These are phyloP conservation scores for Lipomyces mesembrius DNA, from an alignment of 805 yeast genomes.

Conservation along the genomic window DNA sequence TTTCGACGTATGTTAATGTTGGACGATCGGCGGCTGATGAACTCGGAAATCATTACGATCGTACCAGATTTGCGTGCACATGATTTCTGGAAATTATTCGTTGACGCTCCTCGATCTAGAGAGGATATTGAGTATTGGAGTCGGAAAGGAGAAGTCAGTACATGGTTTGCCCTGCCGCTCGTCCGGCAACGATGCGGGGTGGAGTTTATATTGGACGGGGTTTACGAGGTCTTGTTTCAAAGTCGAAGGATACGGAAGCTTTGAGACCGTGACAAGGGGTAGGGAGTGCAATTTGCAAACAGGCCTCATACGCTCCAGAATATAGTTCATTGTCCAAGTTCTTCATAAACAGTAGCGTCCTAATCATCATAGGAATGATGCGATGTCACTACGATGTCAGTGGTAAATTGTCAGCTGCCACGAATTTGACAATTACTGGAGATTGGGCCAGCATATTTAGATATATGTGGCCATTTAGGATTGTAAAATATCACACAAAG, in stretches of 20 bases:
- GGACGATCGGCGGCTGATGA: conserved; percentile 64
- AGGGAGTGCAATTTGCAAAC: not conserved
- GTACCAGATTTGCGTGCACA: conserved; percentile 70
- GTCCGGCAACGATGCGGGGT: conserved; percentile 87
- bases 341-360: too few species aligned
- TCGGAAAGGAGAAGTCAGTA: conserved; percentile 84
- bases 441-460: too few species aligned
- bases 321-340: too few species aligned
- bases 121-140: conserved; percentile 89
- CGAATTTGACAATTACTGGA: too few species aligned
- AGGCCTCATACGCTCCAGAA: too few species aligned
- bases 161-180: conserved; percentile 88
- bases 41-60: conserved; percentile 54
- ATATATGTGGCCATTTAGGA: too few species aligned
- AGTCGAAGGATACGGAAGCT: conserved; percentile 17
- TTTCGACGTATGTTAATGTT: conserved; percentile 81
- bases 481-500: too few species aligned
- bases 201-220: conserved; percentile 84
- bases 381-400: too few species aligned
- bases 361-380: too few species aligned
- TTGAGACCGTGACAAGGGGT: conserved; percentile 4
- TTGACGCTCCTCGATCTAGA: conserved; percentile 60
- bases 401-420: too few species aligned
- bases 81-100: conserved; percentile 65
- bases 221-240: conserved; percentile 26